These are phyloP conservation scores for Vigna hirtella DNA, from an alignment of 306 rosid genomes.

Conservation along the genomic window DNA sequence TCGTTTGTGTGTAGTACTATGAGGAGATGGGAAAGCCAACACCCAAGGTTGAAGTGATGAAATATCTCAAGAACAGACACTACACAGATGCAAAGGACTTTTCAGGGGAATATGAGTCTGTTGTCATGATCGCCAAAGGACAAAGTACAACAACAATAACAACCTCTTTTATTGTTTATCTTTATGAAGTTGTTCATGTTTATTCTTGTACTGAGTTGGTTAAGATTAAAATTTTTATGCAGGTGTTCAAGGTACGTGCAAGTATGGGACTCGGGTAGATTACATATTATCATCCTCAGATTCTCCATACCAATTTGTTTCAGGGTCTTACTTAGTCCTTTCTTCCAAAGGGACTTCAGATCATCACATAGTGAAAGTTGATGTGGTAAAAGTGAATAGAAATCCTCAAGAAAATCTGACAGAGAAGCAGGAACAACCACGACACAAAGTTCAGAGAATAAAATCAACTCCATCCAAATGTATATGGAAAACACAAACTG, in stretches of 20 bases:
- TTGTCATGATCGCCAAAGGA: conserved; percentile 92
- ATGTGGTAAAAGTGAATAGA: conserved; percentile 52
- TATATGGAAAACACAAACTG: conserved; percentile 56
- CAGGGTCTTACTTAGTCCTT: conserved; percentile 77
- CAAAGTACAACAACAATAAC: conserved; percentile 59
- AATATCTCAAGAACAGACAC: conserved; percentile 59
- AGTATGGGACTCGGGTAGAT: conserved; percentile 89
- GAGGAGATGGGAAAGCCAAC: conserved; percentile 81
- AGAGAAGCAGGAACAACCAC: conserved; percentile 42
- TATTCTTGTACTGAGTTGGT: background rate
- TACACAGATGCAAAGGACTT: conserved; percentile 73
- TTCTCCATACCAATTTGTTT: conserved; percentile 67
- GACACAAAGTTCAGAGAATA: conserved; percentile 55
- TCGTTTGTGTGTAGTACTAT: conserved; percentile 57
- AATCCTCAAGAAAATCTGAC: conserved; percentile 41
- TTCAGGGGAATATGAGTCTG: conserved; percentile 80
- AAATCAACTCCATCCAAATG: conserved; percentile 56
- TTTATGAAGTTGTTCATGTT: background rate
- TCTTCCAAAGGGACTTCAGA: conserved; percentile 94
- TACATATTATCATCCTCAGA: conserved; percentile 76
- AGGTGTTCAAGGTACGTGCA: conserved; percentile 95
- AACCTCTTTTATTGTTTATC: background rate
- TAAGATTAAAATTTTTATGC: conserved; percentile 32
- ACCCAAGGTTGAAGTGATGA: conserved; percentile 78
- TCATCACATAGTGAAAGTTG: conserved; percentile 86